A percentile compares a stretch with the other conserved stretches of the same genome.
These are phyloP conservation scores for Mayamaea pseudoterrestris DNA, from an alignment of 108 stramenopile genomes.

Conservation along the genomic window DNA sequence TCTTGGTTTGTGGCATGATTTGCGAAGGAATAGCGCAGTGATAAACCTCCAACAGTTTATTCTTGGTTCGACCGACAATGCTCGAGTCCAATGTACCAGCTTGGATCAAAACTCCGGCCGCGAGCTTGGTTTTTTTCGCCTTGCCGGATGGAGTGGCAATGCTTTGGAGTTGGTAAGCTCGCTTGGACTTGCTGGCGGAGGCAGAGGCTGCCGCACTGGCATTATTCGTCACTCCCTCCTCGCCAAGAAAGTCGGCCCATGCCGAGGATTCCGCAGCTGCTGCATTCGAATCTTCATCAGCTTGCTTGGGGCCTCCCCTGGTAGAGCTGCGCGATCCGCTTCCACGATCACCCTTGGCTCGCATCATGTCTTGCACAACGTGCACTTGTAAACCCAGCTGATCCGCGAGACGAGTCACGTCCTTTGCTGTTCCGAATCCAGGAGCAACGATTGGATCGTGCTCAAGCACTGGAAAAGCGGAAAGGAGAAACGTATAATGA, in stretches of 20 bases:
- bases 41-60: conserved; percentile 17
- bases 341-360: conserved; percentile 57
- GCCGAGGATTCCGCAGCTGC: conserved; percentile 42
- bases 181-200: not conserved
- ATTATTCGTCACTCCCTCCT: conserved; percentile 35
- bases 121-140: conserved; percentile 8
- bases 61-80: conserved; percentile 32
- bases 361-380: conserved; percentile 59
- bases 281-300: conserved; percentile 11
- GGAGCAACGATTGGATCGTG: conserved; percentile 36
- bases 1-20: conserved; percentile 22
- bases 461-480: not conserved
- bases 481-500: too few species aligned
- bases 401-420: conserved; percentile 19
- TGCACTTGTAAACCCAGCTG: conserved; percentile 32
- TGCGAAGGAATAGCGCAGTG: conserved; percentile 45
- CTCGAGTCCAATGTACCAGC: conserved; percentile 73
- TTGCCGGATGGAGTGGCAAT: not conserved
- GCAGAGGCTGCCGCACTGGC: not conserved
- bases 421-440: conserved; percentile 35
- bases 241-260: conserved; percentile 79
- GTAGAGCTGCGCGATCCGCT: conserved; percentile 8
- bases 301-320: conserved; percentile 3
- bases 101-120: conserved; percentile 44
- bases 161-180: conserved; percentile 2